phyloP scores from a whole-genome alignment of 2,329 filamentous ascomycete genomes.

The Fusarium redolens region DNA sequence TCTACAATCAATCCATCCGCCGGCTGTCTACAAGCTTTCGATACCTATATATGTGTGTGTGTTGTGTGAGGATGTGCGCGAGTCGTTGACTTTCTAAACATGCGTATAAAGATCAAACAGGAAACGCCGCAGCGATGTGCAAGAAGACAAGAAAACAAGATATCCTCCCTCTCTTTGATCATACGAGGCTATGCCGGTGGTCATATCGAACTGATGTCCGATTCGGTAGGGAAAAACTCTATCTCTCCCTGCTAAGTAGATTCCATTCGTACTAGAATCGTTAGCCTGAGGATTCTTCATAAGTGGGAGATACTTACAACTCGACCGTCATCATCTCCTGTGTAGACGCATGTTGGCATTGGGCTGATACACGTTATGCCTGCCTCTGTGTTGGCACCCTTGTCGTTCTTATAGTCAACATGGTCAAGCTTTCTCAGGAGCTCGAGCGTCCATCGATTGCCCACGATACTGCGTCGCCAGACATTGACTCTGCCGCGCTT shows the following conservation, averaged over 20 bases:
- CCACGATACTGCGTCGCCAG: constrained; percentile 67
- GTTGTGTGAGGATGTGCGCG: constrained; percentile 26
- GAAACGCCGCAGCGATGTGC: constrained; percentile 31
- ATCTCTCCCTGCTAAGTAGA: constrained; percentile 67
- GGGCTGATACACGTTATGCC: constrained; percentile 89
- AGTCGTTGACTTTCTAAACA: constrained; percentile 32
- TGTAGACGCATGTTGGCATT: constrained; percentile 86
- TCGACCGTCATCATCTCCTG: constrained; percentile 90
- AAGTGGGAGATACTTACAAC: constrained; percentile 67
- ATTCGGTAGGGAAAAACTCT: constrained; percentile 51
- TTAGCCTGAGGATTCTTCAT: neutral
- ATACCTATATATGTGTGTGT: constrained; percentile 24
- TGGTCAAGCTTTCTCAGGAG: constrained; percentile 87
- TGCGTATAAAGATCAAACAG: constrained; percentile 15
- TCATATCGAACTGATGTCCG: constrained; percentile 33
- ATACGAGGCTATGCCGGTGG: constrained; percentile 28
- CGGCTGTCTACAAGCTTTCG: constrained; percentile 17
- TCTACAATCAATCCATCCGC: constrained; percentile 20
- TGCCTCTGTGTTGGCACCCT: constrained; percentile 67
- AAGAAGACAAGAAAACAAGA: constrained; percentile 22
- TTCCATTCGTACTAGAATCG: constrained; percentile 70
- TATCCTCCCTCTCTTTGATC: constrained; percentile 1
- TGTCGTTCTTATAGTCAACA: constrained; percentile 73
- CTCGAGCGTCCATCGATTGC: constrained; percentile 78
- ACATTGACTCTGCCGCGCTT: constrained; percentile 84